These are phyloP conservation scores for Clarkia xantiana DNA, from an alignment of 345 rosid species.

Conservation along the genomic window DNA sequence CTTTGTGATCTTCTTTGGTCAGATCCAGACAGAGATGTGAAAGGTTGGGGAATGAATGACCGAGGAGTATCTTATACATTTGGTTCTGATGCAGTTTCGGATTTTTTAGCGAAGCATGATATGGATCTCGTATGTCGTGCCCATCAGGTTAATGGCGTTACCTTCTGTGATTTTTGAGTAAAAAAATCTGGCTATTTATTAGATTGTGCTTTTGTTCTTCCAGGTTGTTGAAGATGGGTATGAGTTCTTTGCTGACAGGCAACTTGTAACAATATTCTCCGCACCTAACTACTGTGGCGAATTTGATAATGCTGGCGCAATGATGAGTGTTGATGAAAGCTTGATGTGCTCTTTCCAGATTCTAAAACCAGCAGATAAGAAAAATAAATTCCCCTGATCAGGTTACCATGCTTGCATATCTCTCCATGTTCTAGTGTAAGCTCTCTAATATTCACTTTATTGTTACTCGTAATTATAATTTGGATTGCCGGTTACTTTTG, in stretches of 20 bases:
- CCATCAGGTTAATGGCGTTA: conserved; percentile 47
- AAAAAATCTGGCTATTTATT: background rate
- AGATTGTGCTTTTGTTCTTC: conserved; percentile 1
- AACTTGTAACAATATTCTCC: conserved; percentile 77
- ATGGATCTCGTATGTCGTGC: conserved; percentile 95
- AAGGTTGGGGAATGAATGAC: conserved; percentile 89
- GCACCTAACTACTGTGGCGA: conserved; percentile 95
- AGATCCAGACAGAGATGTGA: conserved; percentile 66
- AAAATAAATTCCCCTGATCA: conserved; percentile 26
- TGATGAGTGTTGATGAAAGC: conserved; percentile 94
- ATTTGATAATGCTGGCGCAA: conserved; percentile 86
- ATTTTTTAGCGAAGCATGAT: conserved; percentile 56
- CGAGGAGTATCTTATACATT: conserved; percentile 84
- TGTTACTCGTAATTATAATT: no score
- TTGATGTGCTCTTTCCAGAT: conserved; percentile 90
- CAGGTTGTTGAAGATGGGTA: conserved; percentile 96
- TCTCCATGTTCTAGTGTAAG: no score
- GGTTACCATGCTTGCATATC: no score
- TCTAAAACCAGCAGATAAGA: conserved; percentile 65
- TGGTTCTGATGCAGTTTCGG: conserved; percentile 66
- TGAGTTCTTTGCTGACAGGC: conserved; percentile 80
- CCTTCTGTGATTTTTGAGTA: conserved; percentile 1
- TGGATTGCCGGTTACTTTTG: no score
- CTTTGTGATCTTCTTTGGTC: conserved; percentile 94
- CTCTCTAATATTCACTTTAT: no score